Conservation (phyloP, 805 yeast genomes). For the Starmerella sp. region DNA sequence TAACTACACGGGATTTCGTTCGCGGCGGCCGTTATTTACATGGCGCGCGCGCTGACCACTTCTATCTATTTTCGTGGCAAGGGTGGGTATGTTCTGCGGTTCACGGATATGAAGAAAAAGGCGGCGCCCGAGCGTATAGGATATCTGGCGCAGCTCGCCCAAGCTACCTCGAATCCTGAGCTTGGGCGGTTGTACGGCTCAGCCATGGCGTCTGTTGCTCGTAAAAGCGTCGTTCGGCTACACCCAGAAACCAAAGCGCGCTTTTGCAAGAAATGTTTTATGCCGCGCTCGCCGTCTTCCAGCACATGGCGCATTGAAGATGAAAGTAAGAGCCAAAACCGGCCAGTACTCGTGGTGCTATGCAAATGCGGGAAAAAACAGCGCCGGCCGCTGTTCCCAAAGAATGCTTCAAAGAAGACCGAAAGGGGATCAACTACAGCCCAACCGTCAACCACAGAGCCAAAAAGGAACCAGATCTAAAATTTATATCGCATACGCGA, state of each 20-base stretch:
- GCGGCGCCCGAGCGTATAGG: constrained; percentile 23
- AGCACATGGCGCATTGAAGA: constrained; percentile 36
- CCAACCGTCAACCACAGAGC: too few species aligned
- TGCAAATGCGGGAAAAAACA: constrained; percentile 19
- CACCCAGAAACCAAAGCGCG: constrained; percentile 47
- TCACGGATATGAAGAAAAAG: constrained; percentile 11
- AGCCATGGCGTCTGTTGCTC: constrained; percentile 49
- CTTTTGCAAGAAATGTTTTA: constrained; percentile 56
- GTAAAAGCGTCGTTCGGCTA: constrained; percentile 53
- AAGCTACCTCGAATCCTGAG: constrained; percentile 22
- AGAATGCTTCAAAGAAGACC: background rate
- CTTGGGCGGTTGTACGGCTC: constrained; percentile 48
- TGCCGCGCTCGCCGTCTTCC: constrained; percentile 42
- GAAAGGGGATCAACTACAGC: background rate
- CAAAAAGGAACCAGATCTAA: too few species aligned
- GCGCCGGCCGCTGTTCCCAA: constrained; percentile 13
- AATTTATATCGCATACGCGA: too few species aligned
- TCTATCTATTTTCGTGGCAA: background rate
- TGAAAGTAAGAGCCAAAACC: constrained; percentile 27
- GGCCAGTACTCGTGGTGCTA: constrained; percentile 14
- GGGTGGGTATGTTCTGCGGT: background rate
- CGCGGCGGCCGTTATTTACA: too few species aligned
- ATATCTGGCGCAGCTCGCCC: constrained; percentile 29
- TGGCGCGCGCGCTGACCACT: background rate
- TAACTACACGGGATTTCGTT: too few species aligned